Evolutionary conservation across 176 grass and related monocot genomes (phyloP), one percentile per base, ranked within the genome.

Genomic region (Saccharum officinarum): DNA sequence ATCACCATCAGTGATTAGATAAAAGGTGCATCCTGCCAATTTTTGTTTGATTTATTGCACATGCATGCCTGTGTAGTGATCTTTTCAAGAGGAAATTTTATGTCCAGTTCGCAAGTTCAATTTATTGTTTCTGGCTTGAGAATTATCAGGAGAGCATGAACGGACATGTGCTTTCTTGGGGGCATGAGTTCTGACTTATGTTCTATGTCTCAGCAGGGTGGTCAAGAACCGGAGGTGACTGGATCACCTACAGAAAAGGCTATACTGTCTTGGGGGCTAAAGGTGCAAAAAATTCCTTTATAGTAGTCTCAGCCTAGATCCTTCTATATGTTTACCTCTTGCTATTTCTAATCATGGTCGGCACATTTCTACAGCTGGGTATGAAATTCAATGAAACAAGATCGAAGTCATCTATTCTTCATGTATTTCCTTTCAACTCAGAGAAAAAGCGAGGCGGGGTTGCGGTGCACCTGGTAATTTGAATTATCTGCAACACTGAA

Each of bases 161-260:
- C 52, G 46, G 15, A 40, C 3, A 52, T 62, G 7, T 74, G 4
- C 60, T 70, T 71, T 68, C 9, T 83, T 71, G 15, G 15, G 30
- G 11, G 33, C 30, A 39, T 75, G 33, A 37, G 31, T 50, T 81
- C 16, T 87, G 73, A 86, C 40, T 68, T 82, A 20, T 47, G 14
- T 85, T 52, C n/a, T 18, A 71, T 89, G 59, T 60, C 16, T 78
- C 76, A 64, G 39, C 85, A 94, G 89, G 81, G 70, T 59, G 87
- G 85, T 87, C 79, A 94, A 83, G 87, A 82, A 81, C 81, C 87
- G 47, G 96, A 98, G 78, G 81, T 98, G 76, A 92, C 96, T 83
- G 96, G 96, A 49, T 98, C 96, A 16, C 96, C 96, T 67, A 98
- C 96, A 12, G 96, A 98, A 71, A 98, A 98, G 76, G 89, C 93